Evolutionary conservation across 1,284 basidiomycete genomes (phyloP).

Genomic region (Tylopilus orsonianus): DNA sequence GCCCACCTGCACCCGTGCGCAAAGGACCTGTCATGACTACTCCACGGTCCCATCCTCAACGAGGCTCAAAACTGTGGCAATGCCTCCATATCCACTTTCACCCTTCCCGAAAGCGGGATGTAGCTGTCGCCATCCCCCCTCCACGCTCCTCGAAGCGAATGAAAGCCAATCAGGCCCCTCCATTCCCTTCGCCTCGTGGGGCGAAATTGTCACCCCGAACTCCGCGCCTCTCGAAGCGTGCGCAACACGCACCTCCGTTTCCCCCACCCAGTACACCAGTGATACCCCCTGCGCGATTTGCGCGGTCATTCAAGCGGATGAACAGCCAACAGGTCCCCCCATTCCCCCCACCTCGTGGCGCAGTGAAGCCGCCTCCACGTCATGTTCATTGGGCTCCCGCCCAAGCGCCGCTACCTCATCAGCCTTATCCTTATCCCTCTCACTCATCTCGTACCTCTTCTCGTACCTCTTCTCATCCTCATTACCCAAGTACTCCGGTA

Average conservation of each 20-base stretch:
- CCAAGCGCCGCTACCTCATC: conserved; percentile 26
- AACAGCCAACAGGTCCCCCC: conserved; percentile 18
- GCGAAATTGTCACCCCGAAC: conserved; percentile 6
- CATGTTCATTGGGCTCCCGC: conserved; percentile 32
- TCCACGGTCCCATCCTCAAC: conserved; percentile 17
- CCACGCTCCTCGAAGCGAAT: conserved; percentile 11
- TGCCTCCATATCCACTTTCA: conserved; percentile 31
- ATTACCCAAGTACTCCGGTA: background rate
- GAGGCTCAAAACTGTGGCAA: conserved; percentile 18
- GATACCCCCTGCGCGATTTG: conserved; percentile 17
- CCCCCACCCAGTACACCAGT: conserved; percentile 24
- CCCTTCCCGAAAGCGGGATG: conserved; percentile 26
- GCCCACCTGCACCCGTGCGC: conserved; percentile 15
- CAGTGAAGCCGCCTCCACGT: conserved; percentile 16
- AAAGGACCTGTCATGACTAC: conserved; percentile 18
- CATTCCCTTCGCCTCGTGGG: conserved; percentile 12
- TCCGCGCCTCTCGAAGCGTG: background rate
- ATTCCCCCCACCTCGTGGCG: conserved; percentile 27
- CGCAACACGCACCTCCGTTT: conserved; percentile 17
- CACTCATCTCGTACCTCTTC: conserved; percentile 19
- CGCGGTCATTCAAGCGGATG: conserved; percentile 10
- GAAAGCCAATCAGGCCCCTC: background rate
- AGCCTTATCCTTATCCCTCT: conserved; percentile 32
- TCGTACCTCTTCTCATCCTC: conserved; percentile 8
- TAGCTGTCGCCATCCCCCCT: conserved; percentile 3